Base-by-base conservation (phyloP, 2,329 filamentous ascomycete genomes). In the Knoxdaviesia capensis region DNA sequence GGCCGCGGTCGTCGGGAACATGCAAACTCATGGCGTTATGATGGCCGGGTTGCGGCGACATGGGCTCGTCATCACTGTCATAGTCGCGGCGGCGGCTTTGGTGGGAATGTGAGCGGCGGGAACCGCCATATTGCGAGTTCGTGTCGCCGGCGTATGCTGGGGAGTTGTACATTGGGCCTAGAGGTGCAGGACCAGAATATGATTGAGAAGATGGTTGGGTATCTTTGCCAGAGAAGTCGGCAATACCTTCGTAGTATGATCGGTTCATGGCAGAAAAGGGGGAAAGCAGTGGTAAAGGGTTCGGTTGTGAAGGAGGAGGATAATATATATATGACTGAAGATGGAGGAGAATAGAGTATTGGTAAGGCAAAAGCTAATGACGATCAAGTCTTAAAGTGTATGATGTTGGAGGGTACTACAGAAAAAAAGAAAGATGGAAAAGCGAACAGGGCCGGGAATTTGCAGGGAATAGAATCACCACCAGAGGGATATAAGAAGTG, bases 11-110 rank as follows among this genome's bases (percentile, higher is more conserved):
- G 8, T 38, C 11, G 20, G 44, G 55, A 39, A 46, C 20, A 20
- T 20, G 20, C 20, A 20, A 51, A 36, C 52, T 43, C 44, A 53
- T 50, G 41, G 48, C 42, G 3, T 51, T 51, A 39, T 48, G 48
- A 7, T 47, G 44, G 4, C 56, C 56, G 7, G 58, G 31, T 29
- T 29, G 20, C 20, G 20, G 20, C 20, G 20, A 20, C 20, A 20
- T 20, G 20, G 20, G 20, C 20, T 20, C 20, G 20, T 20, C 20
- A 20, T 20, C 20, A 20, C 20, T 20, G 20, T 46, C 45, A n/a
- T 40, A 45, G 20, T 36, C 41, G 6, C 41, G 45, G 20, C 37
- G 37, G 31, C 39, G 40, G 29, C 40, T 40, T 37, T 34, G 43
- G 34, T 40, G 41, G 29, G 42, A 31, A 7, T 36, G 32, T 20